phyloP scores from a whole-genome alignment of 1,284 basidiomycete species.

The Phaffia rhodozyma region DNA sequence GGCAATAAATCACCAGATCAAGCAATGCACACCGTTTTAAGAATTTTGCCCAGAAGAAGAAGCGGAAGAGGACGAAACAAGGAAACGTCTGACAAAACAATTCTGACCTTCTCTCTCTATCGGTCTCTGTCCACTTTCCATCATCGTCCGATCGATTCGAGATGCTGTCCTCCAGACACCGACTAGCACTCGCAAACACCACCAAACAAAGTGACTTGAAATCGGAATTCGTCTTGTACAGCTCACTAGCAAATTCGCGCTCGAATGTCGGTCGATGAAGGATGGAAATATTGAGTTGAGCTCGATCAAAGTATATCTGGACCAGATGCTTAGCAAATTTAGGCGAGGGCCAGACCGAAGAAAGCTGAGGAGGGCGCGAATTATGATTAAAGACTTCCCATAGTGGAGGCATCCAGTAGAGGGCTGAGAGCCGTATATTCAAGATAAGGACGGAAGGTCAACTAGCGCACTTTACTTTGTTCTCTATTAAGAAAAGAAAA shows the following conservation, averaged over 20 bases:
- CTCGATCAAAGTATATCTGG: slow-evolving; percentile 52
- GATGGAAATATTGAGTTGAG: slow-evolving; percentile 56
- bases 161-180: slow-evolving; percentile 47
- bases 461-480: neutral
- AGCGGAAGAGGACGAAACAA: no score
- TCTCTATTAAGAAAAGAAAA: neutral
- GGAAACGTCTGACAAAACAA: no score
- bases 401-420: neutral
- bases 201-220: slow-evolving; percentile 60
- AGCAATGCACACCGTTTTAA: no score
- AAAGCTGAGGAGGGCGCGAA: neutral
- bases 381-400: neutral
- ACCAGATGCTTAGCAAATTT: slow-evolving; percentile 53
- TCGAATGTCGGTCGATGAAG: slow-evolving; percentile 67
- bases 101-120: slow-evolving; percentile 21
- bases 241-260: slow-evolving; percentile 43
- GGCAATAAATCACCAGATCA: no score
- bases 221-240: slow-evolving; percentile 47
- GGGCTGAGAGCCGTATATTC: neutral
- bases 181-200: slow-evolving; percentile 60
- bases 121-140: slow-evolving; percentile 30
- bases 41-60: no score
- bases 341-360: slow-evolving; percentile 31
- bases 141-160: slow-evolving; percentile 37
- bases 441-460: neutral